Percentiles rank a stretch among this genome's conserved stretches.
Evolutionary conservation across 176 grass and related monocot species (phyloP).

Genomic region (Alloteropsis semialata): DNA sequence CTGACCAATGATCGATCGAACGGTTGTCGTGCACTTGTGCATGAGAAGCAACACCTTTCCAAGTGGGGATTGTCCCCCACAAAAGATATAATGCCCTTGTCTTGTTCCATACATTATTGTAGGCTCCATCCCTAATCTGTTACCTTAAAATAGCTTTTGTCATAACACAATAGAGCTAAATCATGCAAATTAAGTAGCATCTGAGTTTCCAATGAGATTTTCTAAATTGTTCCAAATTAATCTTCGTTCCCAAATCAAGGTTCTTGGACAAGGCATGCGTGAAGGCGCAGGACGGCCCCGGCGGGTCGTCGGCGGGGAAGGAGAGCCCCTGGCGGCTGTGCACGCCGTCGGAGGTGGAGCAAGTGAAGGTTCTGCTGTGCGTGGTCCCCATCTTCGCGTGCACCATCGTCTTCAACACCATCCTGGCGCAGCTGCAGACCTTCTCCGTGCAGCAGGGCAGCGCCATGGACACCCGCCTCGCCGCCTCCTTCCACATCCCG

Average conservation of each 20-base stretch:
- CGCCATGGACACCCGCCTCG: conserved; percentile 60
- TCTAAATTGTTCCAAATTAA: neutral
- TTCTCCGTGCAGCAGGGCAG: conserved; percentile 84
- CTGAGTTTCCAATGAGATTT: neutral
- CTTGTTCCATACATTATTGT: too few species aligned
- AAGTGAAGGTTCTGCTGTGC: conserved; percentile 77
- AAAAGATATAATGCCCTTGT: too few species aligned
- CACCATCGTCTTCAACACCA: conserved; percentile 91
- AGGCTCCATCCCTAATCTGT: too few species aligned
- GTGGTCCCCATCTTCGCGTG: conserved; percentile 82
- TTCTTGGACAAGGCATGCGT: conserved; percentile 88
- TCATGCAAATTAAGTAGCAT: too few species aligned
- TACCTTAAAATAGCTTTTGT: too few species aligned
- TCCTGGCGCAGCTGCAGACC: conserved; percentile 83
- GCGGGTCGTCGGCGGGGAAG: neutral
- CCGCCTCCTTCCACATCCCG: conserved; percentile 49
- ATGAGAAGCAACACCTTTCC: too few species aligned
- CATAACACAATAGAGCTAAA: too few species aligned
- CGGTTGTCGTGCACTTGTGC: too few species aligned
- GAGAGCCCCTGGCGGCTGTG: conserved; percentile 69
- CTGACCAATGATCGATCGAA: too few species aligned
- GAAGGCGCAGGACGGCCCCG: conserved; percentile 35
- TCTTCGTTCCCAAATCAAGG: conserved; percentile 1
- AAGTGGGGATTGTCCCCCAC: too few species aligned
- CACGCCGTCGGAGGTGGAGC: conserved; percentile 64